Evolutionary conservation across 768 basidiomycete species (phyloP).

Genomic region (Mycena galericulata): DNA sequence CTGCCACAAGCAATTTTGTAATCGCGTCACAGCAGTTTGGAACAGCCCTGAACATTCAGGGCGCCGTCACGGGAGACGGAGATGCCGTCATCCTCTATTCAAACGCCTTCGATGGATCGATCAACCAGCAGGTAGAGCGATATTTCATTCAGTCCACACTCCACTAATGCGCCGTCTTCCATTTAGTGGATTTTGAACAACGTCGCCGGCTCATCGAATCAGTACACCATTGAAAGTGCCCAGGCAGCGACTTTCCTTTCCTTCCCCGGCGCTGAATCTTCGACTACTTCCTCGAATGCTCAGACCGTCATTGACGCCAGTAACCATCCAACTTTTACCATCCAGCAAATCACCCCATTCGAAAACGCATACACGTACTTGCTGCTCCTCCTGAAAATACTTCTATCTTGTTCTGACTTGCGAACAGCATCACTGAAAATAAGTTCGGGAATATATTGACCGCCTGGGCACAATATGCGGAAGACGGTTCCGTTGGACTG

Average conservation of each 20-base stretch:
- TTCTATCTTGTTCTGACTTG: background rate
- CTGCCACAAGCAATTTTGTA: constrained; percentile 7
- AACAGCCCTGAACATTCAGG: background rate
- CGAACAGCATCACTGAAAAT: constrained; percentile 10
- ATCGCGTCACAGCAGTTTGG: constrained; percentile 4
- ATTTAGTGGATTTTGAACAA: constrained; percentile 7
- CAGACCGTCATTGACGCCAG: constrained; percentile 4
- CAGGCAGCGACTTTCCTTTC: background rate
- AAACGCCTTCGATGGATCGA: background rate
- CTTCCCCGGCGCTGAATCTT: constrained; percentile 6
- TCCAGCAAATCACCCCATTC: background rate
- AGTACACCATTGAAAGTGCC: constrained; percentile 6
- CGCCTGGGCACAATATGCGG: constrained; percentile 7
- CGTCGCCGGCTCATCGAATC: background rate
- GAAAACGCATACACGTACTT: constrained; percentile 1
- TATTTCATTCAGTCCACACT: background rate
- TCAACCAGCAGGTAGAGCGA: constrained; percentile 2
- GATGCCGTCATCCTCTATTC: constrained; percentile 1
- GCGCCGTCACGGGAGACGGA: background rate
- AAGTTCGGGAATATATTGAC: constrained; percentile 5
- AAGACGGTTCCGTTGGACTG: constrained; percentile 7
- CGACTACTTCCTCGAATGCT: background rate
- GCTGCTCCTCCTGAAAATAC: background rate
- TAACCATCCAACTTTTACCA: constrained; percentile 5
- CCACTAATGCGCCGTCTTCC: background rate